Conservation (phyloP, 2,329 filamentous ascomycete species). For the Nothophoma quercina region DNA sequence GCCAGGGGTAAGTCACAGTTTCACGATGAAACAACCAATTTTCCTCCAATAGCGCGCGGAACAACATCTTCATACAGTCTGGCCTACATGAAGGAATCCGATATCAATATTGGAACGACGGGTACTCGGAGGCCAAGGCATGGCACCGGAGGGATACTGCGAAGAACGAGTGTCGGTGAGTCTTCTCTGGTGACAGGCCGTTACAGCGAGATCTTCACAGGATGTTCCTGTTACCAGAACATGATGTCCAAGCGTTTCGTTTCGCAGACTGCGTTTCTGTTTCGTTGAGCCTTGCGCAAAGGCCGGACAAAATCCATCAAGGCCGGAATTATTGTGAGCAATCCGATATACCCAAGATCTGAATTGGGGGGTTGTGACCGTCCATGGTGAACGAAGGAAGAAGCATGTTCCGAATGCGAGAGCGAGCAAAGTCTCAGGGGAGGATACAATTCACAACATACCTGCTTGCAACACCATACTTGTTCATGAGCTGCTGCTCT, state of each 20-base stretch:
- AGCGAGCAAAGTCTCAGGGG: background rate
- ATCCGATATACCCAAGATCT: background rate
- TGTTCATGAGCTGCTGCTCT: background rate
- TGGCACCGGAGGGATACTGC: background rate
- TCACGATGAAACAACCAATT: constrained; percentile 32
- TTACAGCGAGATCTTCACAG: background rate
- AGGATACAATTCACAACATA: background rate
- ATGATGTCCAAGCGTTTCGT: background rate
- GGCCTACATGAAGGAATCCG: constrained; percentile 20
- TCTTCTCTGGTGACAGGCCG: too few relatives aligned
- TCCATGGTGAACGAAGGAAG: background rate
- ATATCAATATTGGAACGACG: constrained; percentile 3
- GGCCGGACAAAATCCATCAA: background rate
- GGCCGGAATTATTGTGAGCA: background rate
- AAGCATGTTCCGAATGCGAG: background rate
- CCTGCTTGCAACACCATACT: too few relatives aligned
- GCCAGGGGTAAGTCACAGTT: constrained; percentile 23
- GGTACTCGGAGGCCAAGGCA: constrained; percentile 1
- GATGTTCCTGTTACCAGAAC: background rate
- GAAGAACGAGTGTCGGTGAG: background rate
- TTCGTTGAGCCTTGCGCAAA: background rate
- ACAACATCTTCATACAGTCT: constrained; percentile 16
- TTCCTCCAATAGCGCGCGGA: constrained; percentile 26
- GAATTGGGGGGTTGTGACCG: background rate
- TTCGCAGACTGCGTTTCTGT: background rate